phyloP scores from a whole-genome alignment of 1,139 yeast genomes.

The Blastobotrys elegans region DNA sequence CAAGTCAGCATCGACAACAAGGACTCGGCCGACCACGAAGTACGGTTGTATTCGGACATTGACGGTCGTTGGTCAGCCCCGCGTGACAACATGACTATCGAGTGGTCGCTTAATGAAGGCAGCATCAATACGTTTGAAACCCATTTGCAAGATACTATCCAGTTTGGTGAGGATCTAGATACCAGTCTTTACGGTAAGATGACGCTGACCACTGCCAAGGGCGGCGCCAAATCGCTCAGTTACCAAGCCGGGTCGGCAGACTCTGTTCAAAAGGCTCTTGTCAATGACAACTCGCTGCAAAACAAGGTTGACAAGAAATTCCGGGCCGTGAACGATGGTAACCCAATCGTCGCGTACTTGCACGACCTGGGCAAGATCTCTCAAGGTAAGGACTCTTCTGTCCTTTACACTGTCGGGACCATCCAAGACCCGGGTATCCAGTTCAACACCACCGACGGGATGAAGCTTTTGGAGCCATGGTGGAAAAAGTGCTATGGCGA shows the following conservation, averaged over 20 bases:
- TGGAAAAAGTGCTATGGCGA: slow-evolving; percentile 9
- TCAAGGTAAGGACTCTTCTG: neutral
- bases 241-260: slow-evolving; percentile 3
- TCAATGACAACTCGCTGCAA: neutral
- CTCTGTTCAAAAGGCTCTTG: neutral
- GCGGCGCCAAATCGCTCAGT: slow-evolving; percentile 1
- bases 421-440: slow-evolving; percentile 7
- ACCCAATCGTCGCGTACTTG: slow-evolving; percentile 8
- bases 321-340: slow-evolving; percentile 1
- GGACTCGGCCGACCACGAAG: neutral
- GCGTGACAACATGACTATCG: neutral
- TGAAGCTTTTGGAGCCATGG: slow-evolving; percentile 7
- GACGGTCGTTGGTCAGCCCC: slow-evolving; percentile 2
- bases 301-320: slow-evolving; percentile 6
- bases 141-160: neutral
- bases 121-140: neutral
- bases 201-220: slow-evolving; percentile 2
- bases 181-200: slow-evolving; percentile 5
- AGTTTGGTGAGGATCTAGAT: slow-evolving; percentile 5
- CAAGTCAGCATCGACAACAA: neutral
- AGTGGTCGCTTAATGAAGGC: neutral
- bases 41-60: slow-evolving; percentile 6
- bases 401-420: slow-evolving; percentile 7
- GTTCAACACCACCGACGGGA: slow-evolving; percentile 3
- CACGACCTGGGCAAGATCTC: slow-evolving; percentile 4